phyloP scores from a whole-genome alignment of 1,284 basidiomycete genomes.

The Flammula alnicola region DNA sequence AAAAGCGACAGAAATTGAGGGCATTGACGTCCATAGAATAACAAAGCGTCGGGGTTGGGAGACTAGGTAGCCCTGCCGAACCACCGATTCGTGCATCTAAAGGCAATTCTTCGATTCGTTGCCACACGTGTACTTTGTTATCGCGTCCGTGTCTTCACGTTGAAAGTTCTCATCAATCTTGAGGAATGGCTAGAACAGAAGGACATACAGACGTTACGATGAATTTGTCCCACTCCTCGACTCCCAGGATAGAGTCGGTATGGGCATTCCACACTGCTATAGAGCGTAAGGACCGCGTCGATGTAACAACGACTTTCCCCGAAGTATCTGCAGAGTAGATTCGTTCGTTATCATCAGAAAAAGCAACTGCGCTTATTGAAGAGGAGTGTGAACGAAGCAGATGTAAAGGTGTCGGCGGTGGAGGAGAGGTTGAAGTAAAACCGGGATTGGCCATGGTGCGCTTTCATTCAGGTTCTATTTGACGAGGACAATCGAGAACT shows the following conservation, averaged over 20 bases:
- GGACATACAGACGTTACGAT: slow-evolving; percentile 68
- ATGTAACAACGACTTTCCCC: slow-evolving; percentile 74
- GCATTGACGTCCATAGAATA: slow-evolving; percentile 86
- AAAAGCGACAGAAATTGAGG: slow-evolving; percentile 88
- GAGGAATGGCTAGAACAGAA: slow-evolving; percentile 3
- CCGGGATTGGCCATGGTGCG: no score
- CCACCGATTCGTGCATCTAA: slow-evolving; percentile 52
- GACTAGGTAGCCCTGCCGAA: slow-evolving; percentile 54
- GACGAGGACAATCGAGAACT: no score
- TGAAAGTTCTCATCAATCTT: slow-evolving; percentile 1
- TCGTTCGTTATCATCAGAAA: slow-evolving; percentile 73
- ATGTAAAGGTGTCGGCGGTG: slow-evolving; percentile 65
- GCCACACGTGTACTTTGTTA: slow-evolving; percentile 80
- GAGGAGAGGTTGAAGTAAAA: slow-evolving; percentile 27
- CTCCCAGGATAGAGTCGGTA: slow-evolving; percentile 70
- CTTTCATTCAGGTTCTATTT: no score
- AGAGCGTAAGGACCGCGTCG: slow-evolving; percentile 72
- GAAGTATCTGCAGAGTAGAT: slow-evolving; percentile 83
- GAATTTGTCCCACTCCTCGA: slow-evolving; percentile 70
- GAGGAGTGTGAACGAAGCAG: slow-evolving; percentile 75
- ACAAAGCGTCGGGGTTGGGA: slow-evolving; percentile 53
- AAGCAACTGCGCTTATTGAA: slow-evolving; percentile 58
- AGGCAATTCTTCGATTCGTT: slow-evolving; percentile 48
- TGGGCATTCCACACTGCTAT: slow-evolving; percentile 81
- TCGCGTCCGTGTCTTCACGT: slow-evolving; percentile 79